Evolutionary conservation across 2,329 filamentous ascomycete genomes (phyloP).

Genomic region (Botrytis pseudocinerea): DNA sequence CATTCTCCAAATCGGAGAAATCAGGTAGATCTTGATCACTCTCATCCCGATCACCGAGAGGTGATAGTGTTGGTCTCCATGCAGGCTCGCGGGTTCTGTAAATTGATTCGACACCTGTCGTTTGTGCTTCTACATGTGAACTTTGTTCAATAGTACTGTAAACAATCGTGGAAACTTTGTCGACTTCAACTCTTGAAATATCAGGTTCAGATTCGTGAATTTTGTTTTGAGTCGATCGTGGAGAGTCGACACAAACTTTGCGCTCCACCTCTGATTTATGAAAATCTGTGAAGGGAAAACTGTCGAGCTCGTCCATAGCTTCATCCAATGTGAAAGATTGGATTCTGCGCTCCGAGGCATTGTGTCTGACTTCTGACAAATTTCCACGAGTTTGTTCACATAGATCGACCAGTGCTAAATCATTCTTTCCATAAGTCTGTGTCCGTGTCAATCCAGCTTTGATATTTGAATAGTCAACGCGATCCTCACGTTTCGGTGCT

Average conservation of each 20-base stretch:
- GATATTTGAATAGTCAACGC: conserved; percentile 15
- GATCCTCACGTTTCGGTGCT: neutral
- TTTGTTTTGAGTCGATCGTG: conserved; percentile 22
- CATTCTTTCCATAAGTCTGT: neutral
- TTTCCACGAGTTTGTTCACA: conserved; percentile 1
- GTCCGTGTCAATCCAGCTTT: conserved; percentile 22
- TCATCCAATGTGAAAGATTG: neutral
- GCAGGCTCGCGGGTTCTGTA: conserved; percentile 9
- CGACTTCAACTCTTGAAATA: neutral
- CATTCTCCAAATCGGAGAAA: conserved; percentile 19
- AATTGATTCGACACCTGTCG: neutral
- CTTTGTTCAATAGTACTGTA: neutral
- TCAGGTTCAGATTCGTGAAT: neutral
- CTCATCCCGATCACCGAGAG: conserved; percentile 2
- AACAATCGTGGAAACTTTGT: neutral
- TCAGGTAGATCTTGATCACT: conserved; percentile 21
- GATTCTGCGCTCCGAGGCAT: neutral
- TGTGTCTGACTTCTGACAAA: conserved; percentile 2
- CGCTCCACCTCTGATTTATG: neutral
- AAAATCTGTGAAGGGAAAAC: neutral
- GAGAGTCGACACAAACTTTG: neutral
- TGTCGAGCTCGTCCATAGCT: neutral
- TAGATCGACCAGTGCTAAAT: neutral
- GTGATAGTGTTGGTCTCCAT: conserved; percentile 15
- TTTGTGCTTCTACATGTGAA: neutral